phyloP scores from a whole-genome alignment of 768 basidiomycete species.

The Russula dissimulans region DNA sequence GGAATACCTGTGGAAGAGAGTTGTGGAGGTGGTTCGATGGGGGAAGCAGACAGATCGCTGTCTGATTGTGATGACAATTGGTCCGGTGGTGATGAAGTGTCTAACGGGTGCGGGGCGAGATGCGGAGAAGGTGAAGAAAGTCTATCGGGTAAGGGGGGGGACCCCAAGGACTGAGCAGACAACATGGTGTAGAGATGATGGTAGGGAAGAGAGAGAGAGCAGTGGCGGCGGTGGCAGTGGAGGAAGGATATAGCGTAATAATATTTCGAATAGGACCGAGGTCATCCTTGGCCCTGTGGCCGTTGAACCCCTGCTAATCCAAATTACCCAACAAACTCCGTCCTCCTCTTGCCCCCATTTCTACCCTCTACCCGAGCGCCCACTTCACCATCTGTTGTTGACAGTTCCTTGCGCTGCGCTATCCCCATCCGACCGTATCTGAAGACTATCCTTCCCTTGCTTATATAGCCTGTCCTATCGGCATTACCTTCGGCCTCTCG shows the following conservation, averaged over 20 bases:
- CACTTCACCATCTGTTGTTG: too few relatives aligned
- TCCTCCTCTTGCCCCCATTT: too few relatives aligned
- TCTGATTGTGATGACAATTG: conserved; percentile 1
- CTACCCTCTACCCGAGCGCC: too few relatives aligned
- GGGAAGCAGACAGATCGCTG: background rate
- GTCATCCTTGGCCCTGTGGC: too few relatives aligned
- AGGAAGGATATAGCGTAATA: background rate
- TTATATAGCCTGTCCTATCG: background rate
- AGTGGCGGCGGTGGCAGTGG: too few relatives aligned
- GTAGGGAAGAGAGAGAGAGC: background rate
- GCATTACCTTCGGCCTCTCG: too few relatives aligned
- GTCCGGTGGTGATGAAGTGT: conserved; percentile 20
- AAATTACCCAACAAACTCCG: too few relatives aligned
- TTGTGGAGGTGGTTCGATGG: background rate
- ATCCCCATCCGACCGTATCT: too few relatives aligned
- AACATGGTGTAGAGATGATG: conserved; percentile 1
- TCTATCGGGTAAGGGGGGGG: conserved; percentile 28
- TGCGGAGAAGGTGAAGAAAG: conserved; percentile 28
- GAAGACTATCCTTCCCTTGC: too few relatives aligned
- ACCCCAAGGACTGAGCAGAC: background rate
- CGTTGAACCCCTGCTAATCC: too few relatives aligned
- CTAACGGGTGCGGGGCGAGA: conserved; percentile 17
- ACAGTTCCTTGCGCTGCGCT: too few relatives aligned
- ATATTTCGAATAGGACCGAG: background rate
- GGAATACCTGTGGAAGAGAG: conserved; percentile 2